Conservation (phyloP, 345 rosid genomes). For the Linum usitatissimum region DNA sequence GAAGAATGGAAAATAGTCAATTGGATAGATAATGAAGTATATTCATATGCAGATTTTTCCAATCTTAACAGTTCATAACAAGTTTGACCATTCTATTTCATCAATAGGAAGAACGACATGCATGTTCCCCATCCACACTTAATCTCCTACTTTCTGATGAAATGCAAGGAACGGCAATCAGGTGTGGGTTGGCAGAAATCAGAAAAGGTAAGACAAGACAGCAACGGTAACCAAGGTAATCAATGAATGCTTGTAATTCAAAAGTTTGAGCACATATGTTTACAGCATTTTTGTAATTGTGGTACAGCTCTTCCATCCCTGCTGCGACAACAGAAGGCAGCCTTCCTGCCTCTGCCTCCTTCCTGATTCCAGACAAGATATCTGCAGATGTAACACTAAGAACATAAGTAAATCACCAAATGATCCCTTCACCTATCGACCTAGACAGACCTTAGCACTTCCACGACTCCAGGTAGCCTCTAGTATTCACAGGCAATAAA, state of each 20-base stretch:
- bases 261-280: constrained; percentile 24
- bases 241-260: constrained; percentile 16
- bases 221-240: not conserved
- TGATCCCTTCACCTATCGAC: not conserved
- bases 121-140: too few relatives aligned
- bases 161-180: too few relatives aligned
- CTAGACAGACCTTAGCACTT: not conserved
- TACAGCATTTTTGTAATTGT: constrained; percentile 88
- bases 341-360: constrained; percentile 65
- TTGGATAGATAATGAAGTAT: not conserved
- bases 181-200: too few relatives aligned
- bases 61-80: too few relatives aligned
- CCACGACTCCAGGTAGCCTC: not conserved
- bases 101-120: too few relatives aligned
- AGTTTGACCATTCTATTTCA: too few relatives aligned
- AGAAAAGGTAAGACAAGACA: too few relatives aligned
- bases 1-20: constrained; percentile 11
- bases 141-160: too few relatives aligned
- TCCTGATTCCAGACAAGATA: constrained; percentile 57
- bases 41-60: too few relatives aligned
- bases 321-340: constrained; percentile 60
- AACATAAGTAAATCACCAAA: not conserved
- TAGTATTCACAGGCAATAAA: too few relatives aligned
- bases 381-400: constrained; percentile 34
- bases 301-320: constrained; percentile 78